Conservation (phyloP, 2,329 filamentous ascomycete species). For the Cladosporium sp. region DNA sequence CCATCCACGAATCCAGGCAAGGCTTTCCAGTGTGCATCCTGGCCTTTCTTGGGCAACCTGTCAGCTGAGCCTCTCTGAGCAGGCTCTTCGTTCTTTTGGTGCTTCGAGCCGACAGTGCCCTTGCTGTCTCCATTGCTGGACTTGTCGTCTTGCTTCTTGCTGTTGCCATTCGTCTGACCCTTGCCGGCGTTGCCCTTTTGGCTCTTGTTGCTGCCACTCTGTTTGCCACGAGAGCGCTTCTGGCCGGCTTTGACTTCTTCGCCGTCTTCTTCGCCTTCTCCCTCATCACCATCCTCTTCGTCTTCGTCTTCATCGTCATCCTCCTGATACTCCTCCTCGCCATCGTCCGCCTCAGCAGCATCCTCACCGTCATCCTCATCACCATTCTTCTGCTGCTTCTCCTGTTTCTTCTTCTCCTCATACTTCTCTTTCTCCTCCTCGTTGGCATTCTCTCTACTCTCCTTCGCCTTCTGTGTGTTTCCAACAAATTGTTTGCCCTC, state of each 20-base stretch:
- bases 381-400: constrained; percentile 10
- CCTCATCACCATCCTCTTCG: constrained; percentile 28
- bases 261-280: constrained; percentile 22
- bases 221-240: constrained; percentile 29
- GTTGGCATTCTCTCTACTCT: constrained; percentile 36
- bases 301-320: constrained; percentile 16
- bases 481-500: constrained; percentile 42
- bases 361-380: constrained; percentile 27
- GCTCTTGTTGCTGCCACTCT: constrained; percentile 30
- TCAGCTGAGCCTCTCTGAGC: constrained; percentile 30
- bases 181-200: constrained; percentile 28
- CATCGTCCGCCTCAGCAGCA: constrained; percentile 28
- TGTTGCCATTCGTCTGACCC: constrained; percentile 28
- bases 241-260: constrained; percentile 20
- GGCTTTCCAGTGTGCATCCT: constrained; percentile 40
- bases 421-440: constrained; percentile 23
- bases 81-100: constrained; percentile 27
- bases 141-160: constrained; percentile 23
- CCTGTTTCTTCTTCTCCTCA: constrained; percentile 20
- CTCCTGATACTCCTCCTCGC: constrained; percentile 14
- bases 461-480: constrained; percentile 41
- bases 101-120: constrained; percentile 28
- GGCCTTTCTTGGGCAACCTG: constrained; percentile 38
- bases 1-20: constrained; percentile 38
- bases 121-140: not conserved